These are phyloP conservation scores for Allium fistulosum DNA, from an alignment of 106 monocot species.

Conservation along the genomic window DNA sequence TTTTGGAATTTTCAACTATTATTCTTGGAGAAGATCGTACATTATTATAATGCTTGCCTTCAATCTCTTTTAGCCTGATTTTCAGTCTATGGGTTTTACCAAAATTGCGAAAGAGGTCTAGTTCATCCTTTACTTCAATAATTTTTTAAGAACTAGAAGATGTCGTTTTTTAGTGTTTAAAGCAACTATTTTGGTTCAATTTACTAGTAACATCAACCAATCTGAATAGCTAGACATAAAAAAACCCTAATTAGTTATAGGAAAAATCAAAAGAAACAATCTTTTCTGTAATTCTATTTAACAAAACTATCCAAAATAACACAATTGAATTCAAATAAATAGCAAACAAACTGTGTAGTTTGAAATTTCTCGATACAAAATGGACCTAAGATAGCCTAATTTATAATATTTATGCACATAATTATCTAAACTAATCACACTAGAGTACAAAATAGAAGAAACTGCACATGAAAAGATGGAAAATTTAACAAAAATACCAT, in stretches of 20 bases:
- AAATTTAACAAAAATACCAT: background rate
- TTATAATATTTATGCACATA: too few species aligned
- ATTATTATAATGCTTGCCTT: conserved; percentile 4
- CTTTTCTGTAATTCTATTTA: background rate
- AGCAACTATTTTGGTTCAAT: background rate
- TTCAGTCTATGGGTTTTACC: conserved; percentile 2
- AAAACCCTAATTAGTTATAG: background rate
- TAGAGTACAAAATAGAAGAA: too few species aligned
- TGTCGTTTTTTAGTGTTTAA: background rate
- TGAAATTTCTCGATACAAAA: too few species aligned
- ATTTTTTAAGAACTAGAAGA: conserved; percentile 16
- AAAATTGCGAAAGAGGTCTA: conserved; percentile 2
- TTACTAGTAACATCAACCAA: background rate
- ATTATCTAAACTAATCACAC: background rate
- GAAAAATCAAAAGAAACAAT: background rate
- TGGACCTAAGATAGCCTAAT: too few species aligned
- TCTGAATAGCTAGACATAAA: background rate
- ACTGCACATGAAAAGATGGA: too few species aligned
- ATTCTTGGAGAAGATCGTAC: conserved; percentile 7
- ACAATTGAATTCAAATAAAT: background rate
- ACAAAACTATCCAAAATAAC: background rate
- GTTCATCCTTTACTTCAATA: conserved; percentile 25
- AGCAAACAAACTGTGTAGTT: background rate
- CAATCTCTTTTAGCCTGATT: conserved; percentile 13
- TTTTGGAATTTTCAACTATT: background rate